These are phyloP conservation scores for Solanum commersonii DNA, from an alignment of 257 asterid species.

Conservation along the genomic window DNA sequence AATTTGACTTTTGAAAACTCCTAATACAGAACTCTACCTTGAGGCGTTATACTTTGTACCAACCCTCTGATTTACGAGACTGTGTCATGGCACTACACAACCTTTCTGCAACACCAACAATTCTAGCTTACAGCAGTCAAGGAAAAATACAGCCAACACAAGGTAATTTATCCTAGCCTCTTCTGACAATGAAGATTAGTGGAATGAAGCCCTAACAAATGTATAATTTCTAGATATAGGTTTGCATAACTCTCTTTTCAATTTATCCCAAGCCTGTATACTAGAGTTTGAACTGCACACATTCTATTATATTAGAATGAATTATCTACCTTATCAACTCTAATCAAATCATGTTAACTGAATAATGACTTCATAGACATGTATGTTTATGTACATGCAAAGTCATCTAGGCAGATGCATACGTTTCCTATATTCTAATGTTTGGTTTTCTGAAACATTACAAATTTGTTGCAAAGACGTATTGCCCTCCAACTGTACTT, in stretches of 20 bases:
- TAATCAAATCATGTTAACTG: neutral
- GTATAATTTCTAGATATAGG: neutral
- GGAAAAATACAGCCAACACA: no score
- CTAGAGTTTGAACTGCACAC: neutral
- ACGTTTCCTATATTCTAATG: neutral
- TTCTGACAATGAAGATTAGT: no score
- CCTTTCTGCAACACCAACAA: no score
- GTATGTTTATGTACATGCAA: neutral
- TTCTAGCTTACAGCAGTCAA: no score
- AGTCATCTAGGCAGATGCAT: neutral
- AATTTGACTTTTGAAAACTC: neutral
- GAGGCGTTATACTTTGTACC: no score
- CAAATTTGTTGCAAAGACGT: conserved; percentile 92
- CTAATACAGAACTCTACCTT: neutral
- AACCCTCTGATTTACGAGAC: no score
- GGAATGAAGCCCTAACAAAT: neutral
- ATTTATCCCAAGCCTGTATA: neutral
- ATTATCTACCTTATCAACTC: neutral
- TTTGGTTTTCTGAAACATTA: conserved; percentile 39
- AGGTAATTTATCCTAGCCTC: neutral
- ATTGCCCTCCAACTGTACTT: conserved; percentile 67
- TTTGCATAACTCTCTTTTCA: neutral
- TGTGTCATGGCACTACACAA: no score
- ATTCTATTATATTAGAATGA: neutral
- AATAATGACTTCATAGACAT: neutral